Evolutionary conservation across 495 filamentous ascomycete species (phyloP), one percentile per base, ranked within the genome.

Genomic region (Aspergillus biplanus): DNA sequence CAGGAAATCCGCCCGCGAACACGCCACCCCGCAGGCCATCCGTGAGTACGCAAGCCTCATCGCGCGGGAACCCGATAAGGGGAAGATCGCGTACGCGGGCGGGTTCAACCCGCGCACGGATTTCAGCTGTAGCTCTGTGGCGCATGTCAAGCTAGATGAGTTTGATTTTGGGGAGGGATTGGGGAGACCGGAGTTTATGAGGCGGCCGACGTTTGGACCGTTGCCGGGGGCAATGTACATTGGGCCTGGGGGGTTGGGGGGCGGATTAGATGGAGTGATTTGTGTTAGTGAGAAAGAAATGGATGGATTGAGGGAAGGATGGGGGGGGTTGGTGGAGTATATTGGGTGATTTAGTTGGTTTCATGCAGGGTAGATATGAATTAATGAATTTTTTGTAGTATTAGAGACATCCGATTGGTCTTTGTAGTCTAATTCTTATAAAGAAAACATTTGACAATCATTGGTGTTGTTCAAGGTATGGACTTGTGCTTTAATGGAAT

Each of bases 41-140:
- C 75, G 78, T 13, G 76, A 72, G 64, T 80, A 74, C 52, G 77
- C 73, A 0, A 80, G 76, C 0, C 75, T 76, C 50, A 66, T 83
- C 21, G 68, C 73, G 1, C 39, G 63, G 7, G 69, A 71, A 27
- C 58, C 65, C 0, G 79, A 82, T 59, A 78, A 78, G 56, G 65
- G 69, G 0, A 67, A 37, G 2, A 66, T 83, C 15, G 59, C 73
- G 32, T 81, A 81, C 61, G 69, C 46, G 6, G 78, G 77, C 0
- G 52, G 37, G 5, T 72, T 69, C 37, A 68, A 75, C 52, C 67
- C 66, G 3, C 62, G 58, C 6, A 74, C 67, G 9, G 78, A 81
- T 52, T 60, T 81, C 1, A 65, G 67, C 7, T 69, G 63, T 18
- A 73, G 73, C 18, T 73, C 71, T 9, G 62, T 73, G 15, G 67